phyloP scores from a whole-genome alignment of 2,329 filamentous ascomycete species.

The Neurospora sp. region DNA sequence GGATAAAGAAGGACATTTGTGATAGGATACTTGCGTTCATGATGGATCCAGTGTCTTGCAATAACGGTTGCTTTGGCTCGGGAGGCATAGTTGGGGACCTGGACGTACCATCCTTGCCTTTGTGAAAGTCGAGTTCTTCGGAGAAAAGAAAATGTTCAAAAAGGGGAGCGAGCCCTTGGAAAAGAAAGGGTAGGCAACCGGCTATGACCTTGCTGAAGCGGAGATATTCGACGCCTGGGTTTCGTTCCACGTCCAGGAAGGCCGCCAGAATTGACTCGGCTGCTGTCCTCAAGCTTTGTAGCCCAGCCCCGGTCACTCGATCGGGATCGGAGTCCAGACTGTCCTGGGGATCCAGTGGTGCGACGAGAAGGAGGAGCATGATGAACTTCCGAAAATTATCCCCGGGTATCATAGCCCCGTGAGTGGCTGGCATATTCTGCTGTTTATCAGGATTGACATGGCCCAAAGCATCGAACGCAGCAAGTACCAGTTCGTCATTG shows the following conservation, averaged over 20 bases:
- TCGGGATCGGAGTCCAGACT: conserved; percentile 50
- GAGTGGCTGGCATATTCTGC: conserved; percentile 38
- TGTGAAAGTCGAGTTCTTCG: conserved; percentile 57
- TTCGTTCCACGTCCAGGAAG: conserved; percentile 55
- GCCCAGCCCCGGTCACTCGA: conserved; percentile 43
- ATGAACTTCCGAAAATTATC: conserved; percentile 63
- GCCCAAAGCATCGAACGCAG: conserved; percentile 59
- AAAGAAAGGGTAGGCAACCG: conserved; percentile 53
- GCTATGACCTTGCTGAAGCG: conserved; percentile 52
- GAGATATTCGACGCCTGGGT: conserved; percentile 50
- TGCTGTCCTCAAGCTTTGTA: conserved; percentile 48
- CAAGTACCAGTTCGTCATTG: conserved; percentile 55
- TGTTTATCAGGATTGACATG: conserved; percentile 50
- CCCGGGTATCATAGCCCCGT: conserved; percentile 60
- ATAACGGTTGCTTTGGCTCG: conserved; percentile 35
- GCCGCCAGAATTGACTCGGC: conserved; percentile 56
- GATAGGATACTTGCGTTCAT: conserved; percentile 53
- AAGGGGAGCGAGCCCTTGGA: conserved; percentile 55
- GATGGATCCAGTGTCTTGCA: conserved; percentile 47
- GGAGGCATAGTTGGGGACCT: conserved; percentile 3
- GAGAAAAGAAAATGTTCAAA: conserved; percentile 71
- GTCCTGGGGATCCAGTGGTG: conserved; percentile 56
- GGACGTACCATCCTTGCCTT: conserved; percentile 28
- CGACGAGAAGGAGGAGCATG: conserved; percentile 58
- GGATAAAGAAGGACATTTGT: conserved; percentile 65